Evolutionary conservation across 176 grass and related monocot species (phyloP), one percentile per base, ranked within the genome.

Genomic region (Chloris gayana): DNA sequence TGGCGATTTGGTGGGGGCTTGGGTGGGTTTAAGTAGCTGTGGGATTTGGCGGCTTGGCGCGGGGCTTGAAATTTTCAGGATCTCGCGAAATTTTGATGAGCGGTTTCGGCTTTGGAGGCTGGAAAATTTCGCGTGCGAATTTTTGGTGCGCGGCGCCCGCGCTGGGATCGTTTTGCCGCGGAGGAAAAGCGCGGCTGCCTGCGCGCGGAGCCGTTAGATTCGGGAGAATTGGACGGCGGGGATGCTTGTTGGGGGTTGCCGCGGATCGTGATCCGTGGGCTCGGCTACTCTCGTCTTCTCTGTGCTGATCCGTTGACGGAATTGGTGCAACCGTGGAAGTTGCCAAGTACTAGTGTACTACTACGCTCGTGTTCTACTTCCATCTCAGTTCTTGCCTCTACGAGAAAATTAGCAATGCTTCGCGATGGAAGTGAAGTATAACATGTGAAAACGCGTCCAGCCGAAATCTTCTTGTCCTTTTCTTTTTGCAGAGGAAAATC

Each of bases 231-330:
- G 37, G 78, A 71, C 67, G 53, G 51, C 7, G 17, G 5, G 12
- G 67, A 80, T 70, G 78, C 4, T 11, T 45, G 21, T 0, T 7
- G 51, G 18, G 26, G 26, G 38, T 59, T 26, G 37, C 26, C 79
- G 12, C 67, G 67, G 67, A 72, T 81, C 79, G 78, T 18, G 66
- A 80, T 58, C 78, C 77, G 47, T 13, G 75, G 31, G 69, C 0
- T 37, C 29, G 13, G 35, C 35, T 37, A 6, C 35, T 37, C 35
- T 37, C 18, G 32, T 34, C 30, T 19, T 51, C 50, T 17, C 18
- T 53, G 18, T 53, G 45, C 45, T 42, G 41, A n/a, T n/a, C n/a
- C n/a, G n/a, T n/a, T n/a, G n/a, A 44, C 7, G 41, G 41, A 12
- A 44, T 44, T 9, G 5, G 41, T 44, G 7, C 41, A 44, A 37